Base-by-base conservation (phyloP, 441 rosid species). In the Populus hybrid region DNA sequence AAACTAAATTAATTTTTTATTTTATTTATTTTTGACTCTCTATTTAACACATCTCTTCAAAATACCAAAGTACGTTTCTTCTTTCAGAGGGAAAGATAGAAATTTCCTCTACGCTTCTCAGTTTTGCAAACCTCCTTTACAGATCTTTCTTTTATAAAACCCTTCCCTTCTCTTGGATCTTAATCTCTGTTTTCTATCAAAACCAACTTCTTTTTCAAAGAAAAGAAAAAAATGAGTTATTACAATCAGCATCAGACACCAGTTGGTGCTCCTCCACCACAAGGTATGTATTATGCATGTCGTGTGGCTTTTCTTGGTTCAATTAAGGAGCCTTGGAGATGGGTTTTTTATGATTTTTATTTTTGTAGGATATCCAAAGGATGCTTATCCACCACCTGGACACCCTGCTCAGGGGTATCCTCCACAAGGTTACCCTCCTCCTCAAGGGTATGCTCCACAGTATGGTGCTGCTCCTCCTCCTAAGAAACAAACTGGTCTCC, bases 301-400 rank as follows among this genome's bases (percentile, higher is more conserved):
- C 14, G 45, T 45, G 53, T 59, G 68, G 20, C 18, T 18, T 69
- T 11, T 20, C 18, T 24, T 14, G 40, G 16, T 31, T 68, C 31
- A 28, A 10, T 69, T 70, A 63, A 3, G 2, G 72, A 42, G n/a
- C 40, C 26, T 67, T 38, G 24, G 68, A 65, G 33, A 23, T 20
- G 42, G 9, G 21, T 16, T 69, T 21, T 38, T 16, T 14, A 23
- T 66, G n/a, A 64, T 28, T 28, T 72, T 28, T 70, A 20, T 45
- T 20, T 23, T 76, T 78, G 81, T 29, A 86, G 93, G 93, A 73
- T 90, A 91, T 70, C 95, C 89, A 4, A 91, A 92, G 78, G 94
- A 90, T 64, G 93, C 82, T 21, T 89, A 92, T 71, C 97, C 97
- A 63, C 93, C 92, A n/a, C 87, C 89, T 6, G 92, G 95, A 33